Evolutionary conservation across 2,329 filamentous ascomycete species (phyloP), one percentile per base, ranked within the genome.

Genomic region (Peltaster fructicola): DNA sequence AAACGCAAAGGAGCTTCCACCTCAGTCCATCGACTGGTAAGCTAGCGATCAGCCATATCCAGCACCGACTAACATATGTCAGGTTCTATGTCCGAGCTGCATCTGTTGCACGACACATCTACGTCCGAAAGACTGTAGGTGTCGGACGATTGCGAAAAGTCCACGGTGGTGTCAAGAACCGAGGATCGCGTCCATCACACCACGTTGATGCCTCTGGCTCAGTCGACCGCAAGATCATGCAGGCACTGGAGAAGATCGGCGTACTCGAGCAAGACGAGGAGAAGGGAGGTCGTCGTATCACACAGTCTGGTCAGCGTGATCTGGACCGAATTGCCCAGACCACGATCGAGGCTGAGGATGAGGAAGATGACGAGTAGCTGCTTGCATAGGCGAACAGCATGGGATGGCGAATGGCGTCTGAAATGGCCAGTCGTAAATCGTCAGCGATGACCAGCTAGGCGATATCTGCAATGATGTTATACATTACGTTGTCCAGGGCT

Each of bases 61-160:
- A 13, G 15, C 7, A 24, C 7, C 17, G 14, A 20, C 15, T 25
- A 13, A 21, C 22, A 29, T 25, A 19, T 5, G 10, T 25, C 27
- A 65, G 63, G 63, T 74, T 68, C 65, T 76, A 76, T 64, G 56
- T 73, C 56, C 84, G 88, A 54, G 84, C 85, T 50, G 88, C 88
- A 48, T 73, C 85, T 43, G 76, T 98, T 55, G 88, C 88, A 52
- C 82, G 84, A 54, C 85, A 95, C 70, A 75, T 98, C 68, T 98
- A 98, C 72, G 70, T 98, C 59, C 79, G 88, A 67, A 98, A 98
- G 73, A 93, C 84, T 38, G 84, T 98, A 55, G 88, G 88, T 70
- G 81, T 98, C 47, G 88, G 88, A 63, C 82, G 88, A 54, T 74
- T 98, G 48, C 78, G 85, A 61, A 92, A 91, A 68, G 78, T 77